phyloP scores from a whole-genome alignment of 176 grass and related monocot genomes.

The Bromus sterilis region DNA sequence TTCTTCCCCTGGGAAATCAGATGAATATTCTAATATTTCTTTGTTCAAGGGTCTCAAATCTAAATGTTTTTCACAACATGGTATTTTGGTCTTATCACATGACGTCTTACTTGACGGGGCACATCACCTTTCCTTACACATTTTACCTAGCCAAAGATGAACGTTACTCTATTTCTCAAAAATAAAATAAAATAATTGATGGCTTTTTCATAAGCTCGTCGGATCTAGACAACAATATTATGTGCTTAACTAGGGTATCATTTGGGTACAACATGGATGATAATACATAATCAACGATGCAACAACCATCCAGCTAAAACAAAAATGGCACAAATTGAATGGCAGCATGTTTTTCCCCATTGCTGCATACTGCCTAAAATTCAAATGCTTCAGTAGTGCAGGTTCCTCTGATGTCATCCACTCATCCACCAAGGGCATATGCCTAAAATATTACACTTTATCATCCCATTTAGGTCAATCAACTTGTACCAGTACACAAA shows the following conservation, averaged over 20 bases:
- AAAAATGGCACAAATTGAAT: neutral
- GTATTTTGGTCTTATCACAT: neutral
- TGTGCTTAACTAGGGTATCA: neutral
- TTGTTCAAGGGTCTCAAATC: neutral
- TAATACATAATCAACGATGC: neutral
- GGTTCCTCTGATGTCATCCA: constrained; percentile 9
- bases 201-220: neutral
- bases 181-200: neutral
- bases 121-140: neutral
- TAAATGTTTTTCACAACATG: neutral
- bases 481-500: neutral
- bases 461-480: neutral
- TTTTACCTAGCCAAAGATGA: constrained; percentile 13
- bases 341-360: neutral
- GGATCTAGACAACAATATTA: neutral
- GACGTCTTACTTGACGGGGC: neutral
- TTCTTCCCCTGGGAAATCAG: neutral
- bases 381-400: neutral
- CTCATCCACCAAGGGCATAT: neutral
- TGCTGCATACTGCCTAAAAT: constrained; percentile 4
- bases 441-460: neutral
- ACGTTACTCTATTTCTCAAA: neutral
- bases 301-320: neutral
- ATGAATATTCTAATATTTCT: neutral
- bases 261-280: neutral